Conservation (phyloP, 495 filamentous ascomycete species). For the Parathielavia hyrcaniae region DNA sequence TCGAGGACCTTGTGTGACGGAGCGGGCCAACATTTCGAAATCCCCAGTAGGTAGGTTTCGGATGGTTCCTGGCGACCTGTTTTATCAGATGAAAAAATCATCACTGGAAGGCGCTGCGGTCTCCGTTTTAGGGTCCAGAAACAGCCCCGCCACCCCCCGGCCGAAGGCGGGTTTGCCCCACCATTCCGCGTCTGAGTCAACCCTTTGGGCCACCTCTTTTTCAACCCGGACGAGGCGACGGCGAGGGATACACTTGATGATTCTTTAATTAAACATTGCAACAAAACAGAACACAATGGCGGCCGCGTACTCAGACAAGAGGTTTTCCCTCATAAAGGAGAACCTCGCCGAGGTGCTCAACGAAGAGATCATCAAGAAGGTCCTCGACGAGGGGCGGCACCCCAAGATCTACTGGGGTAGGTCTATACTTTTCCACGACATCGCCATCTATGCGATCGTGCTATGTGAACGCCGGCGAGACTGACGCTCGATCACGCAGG, state of each 20-base stretch:
- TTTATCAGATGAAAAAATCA: neutral
- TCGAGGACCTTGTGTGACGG: too few species aligned
- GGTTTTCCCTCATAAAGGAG: constrained; percentile 59
- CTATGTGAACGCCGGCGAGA: neutral
- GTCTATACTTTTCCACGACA: neutral
- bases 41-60: too few species aligned
- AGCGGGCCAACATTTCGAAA: too few species aligned
- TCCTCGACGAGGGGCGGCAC: constrained; percentile 64
- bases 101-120: too few species aligned
- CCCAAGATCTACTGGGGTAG: constrained; percentile 81
- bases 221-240: neutral
- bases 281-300: constrained; percentile 13
- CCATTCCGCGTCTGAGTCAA: constrained; percentile 22
- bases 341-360: constrained; percentile 83
- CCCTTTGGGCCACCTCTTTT: constrained; percentile 8
- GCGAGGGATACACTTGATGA: neutral
- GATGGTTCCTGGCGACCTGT: too few species aligned
- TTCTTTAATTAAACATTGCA: neutral
- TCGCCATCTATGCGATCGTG: neutral
- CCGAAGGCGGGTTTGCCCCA: constrained; percentile 10
- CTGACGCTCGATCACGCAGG: constrained; percentile 32
- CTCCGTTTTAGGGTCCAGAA: neutral
- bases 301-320: constrained; percentile 7
- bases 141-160: constrained; percentile 12
- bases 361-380: constrained; percentile 72